Conservation (phyloP, 108 stramenopile genomes). For the Mediolabrus comicus region DNA sequence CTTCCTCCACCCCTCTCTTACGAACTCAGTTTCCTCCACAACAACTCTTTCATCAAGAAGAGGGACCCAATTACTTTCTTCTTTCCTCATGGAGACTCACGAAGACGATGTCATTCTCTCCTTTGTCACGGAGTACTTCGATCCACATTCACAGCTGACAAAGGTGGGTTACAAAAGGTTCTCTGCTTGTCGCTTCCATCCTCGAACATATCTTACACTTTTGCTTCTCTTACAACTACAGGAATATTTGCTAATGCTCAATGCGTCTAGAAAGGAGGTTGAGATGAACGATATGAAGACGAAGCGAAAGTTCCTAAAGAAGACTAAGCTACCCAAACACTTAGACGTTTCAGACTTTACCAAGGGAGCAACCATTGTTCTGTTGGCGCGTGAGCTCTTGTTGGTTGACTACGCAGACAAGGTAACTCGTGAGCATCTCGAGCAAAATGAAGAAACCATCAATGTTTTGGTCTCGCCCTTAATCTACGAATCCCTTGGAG, state of each 20-base stretch:
- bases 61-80: too few species aligned
- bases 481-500: constrained; percentile 25
- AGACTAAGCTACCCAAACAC: constrained; percentile 30
- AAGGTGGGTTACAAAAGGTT: too few species aligned
- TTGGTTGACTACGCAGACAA: constrained; percentile 49
- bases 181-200: too few species aligned
- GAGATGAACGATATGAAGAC: constrained; percentile 51
- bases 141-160: constrained; percentile 48
- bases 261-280: too few species aligned
- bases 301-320: constrained; percentile 48
- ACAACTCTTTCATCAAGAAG: too few species aligned
- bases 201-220: background rate
- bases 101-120: constrained; percentile 20
- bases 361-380: constrained; percentile 29
- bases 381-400: constrained; percentile 44
- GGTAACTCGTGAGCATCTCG: constrained; percentile 28
- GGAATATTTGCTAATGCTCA: too few species aligned
- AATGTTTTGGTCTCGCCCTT: constrained; percentile 20
- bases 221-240: too few species aligned
- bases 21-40: background rate
- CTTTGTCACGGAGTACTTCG: constrained; percentile 56
- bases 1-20: too few species aligned
- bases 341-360: constrained; percentile 33
- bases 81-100: constrained; percentile 21
- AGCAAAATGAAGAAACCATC: constrained; percentile 17